A percentile compares a stretch with the other conserved stretches of the same genome.
Conservation (phyloP, 2,329 filamentous ascomycete genomes). For the Orbilia ellipsospora region DNA sequence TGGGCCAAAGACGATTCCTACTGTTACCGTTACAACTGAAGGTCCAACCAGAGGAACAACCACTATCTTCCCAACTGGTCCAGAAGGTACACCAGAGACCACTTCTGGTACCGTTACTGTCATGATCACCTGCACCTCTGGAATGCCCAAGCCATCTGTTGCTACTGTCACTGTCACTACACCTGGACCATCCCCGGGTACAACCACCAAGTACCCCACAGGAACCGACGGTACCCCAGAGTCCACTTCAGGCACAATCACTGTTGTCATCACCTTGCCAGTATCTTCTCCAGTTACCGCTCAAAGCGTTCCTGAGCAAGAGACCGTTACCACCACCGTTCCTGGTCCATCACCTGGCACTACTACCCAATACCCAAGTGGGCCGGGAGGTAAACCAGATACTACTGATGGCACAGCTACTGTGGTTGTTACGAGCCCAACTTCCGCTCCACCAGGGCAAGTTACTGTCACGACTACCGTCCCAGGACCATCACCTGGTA, state of each 20-base stretch:
- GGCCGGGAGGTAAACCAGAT: neutral
- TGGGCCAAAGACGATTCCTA: neutral
- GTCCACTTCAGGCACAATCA: neutral
- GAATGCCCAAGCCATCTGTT: neutral
- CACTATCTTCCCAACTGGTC: neutral
- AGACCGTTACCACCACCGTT: neutral
- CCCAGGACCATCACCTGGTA: neutral
- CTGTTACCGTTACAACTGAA: neutral
- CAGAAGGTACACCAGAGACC: neutral
- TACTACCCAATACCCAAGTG: neutral
- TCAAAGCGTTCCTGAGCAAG: neutral
- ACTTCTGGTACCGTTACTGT: slow-evolving; percentile 1
- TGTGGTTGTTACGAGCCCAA: neutral
- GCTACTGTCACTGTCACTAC: neutral
- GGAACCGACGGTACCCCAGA: neutral
- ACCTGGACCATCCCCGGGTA: neutral
- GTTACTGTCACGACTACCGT: neutral
- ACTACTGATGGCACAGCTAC: neutral
- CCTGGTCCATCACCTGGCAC: neutral
- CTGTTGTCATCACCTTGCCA: neutral
- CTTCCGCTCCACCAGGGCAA: too few species aligned
- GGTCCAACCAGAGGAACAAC: neutral
- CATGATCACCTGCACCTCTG: neutral
- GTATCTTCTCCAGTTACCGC: neutral
- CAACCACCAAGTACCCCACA: neutral